Evolutionary conservation across 371 early-diverging fungal species (phyloP).

Genomic region (Choanephora cucurbitarum): DNA sequence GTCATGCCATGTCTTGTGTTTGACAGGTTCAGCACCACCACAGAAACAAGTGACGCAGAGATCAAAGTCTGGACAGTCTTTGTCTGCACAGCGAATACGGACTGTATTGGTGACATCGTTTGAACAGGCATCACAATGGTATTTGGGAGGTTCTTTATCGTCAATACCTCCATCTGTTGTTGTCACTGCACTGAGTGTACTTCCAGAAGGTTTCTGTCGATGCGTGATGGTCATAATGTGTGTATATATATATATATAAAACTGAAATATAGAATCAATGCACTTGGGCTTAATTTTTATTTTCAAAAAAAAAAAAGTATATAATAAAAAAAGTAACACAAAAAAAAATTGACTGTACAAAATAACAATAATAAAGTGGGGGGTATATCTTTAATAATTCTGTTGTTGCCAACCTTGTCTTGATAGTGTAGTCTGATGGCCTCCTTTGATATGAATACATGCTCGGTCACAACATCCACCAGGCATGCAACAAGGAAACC

Average conservation of each 20-base stretch:
- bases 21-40: constrained; percentile 79
- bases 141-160: constrained; percentile 62
- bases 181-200: constrained; percentile 27
- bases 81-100: constrained; percentile 84
- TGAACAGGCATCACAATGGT: constrained; percentile 92
- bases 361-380: too few species aligned
- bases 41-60: constrained; percentile 95
- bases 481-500: constrained; percentile 51
- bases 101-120: constrained; percentile 88
- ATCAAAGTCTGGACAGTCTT: constrained; percentile 91
- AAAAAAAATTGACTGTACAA: too few species aligned
- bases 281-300: too few species aligned
- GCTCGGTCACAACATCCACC: constrained; percentile 48
- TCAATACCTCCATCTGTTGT: constrained; percentile 31
- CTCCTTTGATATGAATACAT: constrained; percentile 26
- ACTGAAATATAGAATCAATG: too few species aligned
- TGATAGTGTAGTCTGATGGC: constrained; percentile 11
- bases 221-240: constrained; percentile 50
- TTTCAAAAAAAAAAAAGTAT: background rate
- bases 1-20: constrained; percentile 85
- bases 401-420: constrained; percentile 28
- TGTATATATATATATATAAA: background rate
- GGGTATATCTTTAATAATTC: constrained; percentile 15
- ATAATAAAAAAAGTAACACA: too few species aligned
- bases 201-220: constrained; percentile 43